Base-by-base conservation (phyloP, 805 yeast species). In the Schwanniomyces sp. region DNA sequence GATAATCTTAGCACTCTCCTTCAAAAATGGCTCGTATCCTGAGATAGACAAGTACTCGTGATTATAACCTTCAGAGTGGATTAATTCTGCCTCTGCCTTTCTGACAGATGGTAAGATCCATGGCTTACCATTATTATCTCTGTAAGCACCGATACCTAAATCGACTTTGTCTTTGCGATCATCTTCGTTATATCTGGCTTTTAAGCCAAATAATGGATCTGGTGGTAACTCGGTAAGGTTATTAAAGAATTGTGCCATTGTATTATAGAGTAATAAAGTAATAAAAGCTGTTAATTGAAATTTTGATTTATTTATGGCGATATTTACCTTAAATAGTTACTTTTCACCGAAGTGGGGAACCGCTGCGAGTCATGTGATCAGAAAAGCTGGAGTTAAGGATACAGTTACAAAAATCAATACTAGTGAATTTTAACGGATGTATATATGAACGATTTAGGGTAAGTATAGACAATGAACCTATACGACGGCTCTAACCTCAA, bases 401-500 rank as follows among this genome's bases (percentile, higher is more conserved):
- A n/a, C n/a, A 9, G 17, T 14, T 21, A 21, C 10, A 37, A 8
- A 24, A 11, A 21, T 3, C 12, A 17, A n/a, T 37, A 37, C 17
- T n/a, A n/a, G n/a, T n/a, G n/a, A n/a, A n/a, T n/a, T 32, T 32
- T 32, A n/a, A 14, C 6, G 39, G 40, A 37, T 18, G 27, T 37
- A 24, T 37, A 37, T 21, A 21, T 21, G 40, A 37, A n/a, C 27
- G 40, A 37, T 18, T 12, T 37, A 37, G 27, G 40, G 25, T 11
- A 21, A 11, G 40, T 24, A 24, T 18, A 37, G 40, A 37, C 16
- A 18, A 30, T 32, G 14, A 8, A 25, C 3, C 29, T 34, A 91
- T 46, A 94, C 92, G 51, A 86, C 90, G 14, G 96, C 81, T 62
- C 91, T 89, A 47, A 92, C 97, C 73, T 92, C 98, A 65, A 92